phyloP scores from a whole-genome alignment of 2,329 filamentous ascomycete species.

The Akanthomyces uredinophilus region DNA sequence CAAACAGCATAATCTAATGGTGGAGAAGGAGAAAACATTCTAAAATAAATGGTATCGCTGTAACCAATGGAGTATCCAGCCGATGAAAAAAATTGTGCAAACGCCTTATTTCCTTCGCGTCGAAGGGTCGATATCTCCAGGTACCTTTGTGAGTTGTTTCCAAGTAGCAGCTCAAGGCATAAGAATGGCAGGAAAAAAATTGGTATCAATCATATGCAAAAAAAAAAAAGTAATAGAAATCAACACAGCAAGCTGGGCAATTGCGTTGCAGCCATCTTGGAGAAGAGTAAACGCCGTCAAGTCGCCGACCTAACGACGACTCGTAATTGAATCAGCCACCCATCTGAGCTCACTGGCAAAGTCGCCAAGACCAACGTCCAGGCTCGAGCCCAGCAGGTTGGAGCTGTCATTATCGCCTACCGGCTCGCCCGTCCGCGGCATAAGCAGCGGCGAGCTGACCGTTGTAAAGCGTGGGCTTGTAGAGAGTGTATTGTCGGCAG shows the following conservation, averaged over 20 bases:
- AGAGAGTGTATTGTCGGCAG: not conserved
- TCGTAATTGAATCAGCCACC: slow-evolving; percentile 43
- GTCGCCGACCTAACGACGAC: not conserved
- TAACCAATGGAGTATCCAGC: not conserved
- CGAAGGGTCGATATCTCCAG: not conserved
- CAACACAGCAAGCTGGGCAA: not conserved
- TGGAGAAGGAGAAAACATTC: not conserved
- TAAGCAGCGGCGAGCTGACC: slow-evolving; percentile 23
- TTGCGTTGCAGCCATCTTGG: not conserved
- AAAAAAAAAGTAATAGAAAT: not conserved
- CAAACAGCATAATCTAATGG: not conserved
- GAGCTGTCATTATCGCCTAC: not conserved
- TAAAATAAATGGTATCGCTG: not conserved
- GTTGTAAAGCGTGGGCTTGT: slow-evolving; percentile 17
- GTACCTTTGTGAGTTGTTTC: not conserved
- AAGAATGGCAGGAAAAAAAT: not conserved
- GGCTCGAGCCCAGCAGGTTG: slow-evolving; percentile 23
- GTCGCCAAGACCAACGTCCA: slow-evolving; percentile 35
- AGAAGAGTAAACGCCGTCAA: not conserved
- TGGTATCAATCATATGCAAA: slow-evolving; percentile 10
- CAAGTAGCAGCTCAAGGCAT: not conserved
- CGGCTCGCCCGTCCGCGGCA: slow-evolving; percentile 20
- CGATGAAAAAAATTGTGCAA: not conserved
- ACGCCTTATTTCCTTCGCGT: not conserved
- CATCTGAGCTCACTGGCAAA: slow-evolving; percentile 45